Base-by-base conservation (phyloP, 352 stramenopile genomes). In the Phytophthora chlamydospora region DNA sequence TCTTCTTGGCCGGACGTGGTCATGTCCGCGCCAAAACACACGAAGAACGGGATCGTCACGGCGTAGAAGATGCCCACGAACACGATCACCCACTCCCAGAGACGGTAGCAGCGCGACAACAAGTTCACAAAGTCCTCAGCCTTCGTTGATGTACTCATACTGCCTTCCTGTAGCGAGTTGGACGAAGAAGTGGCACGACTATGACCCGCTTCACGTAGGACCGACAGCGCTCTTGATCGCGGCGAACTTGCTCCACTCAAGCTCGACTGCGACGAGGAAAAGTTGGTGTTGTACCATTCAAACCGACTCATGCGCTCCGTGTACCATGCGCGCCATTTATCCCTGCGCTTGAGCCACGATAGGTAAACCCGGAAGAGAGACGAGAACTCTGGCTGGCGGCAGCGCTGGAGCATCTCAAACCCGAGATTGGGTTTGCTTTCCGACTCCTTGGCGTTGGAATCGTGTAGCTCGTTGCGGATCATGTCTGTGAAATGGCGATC, bases 361-460 rank as follows among this genome's bases (percentile, higher is more conserved):
- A 80, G 49, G 45, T 90, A 90, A 16, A 75, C 16, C 3, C 61
- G 56, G 17, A 83, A 90, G 16, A 90, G 40, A 5, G 71, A 84
- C 2, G 77, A 82, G 29, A 87, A 84, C 51, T 90, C 76, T 2
- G 80, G 73, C 27, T 83, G 76, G 9, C 71, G 74, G 7, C 70
- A 85, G 11, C 76, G 76, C 34, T 82, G 72, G 1, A 87, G 44
- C 2, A 89, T 40, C 41, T 88, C 78, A 38, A 85, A 85, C 0
- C 73, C 76, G 2, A 90, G 57, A 17, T 83, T 79, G 1, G 88
- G 52, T 27, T 88, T 86, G 46, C 62, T 88, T 6, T 78, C 78
- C 4, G 65, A 73, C 36, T 89, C 77, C 44, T 83, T 85, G 2
- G 74, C 68, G 55, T 80, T 89, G 6, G 80, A 90, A n/a, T 81